Evolutionary conservation across 2,329 filamentous ascomycete genomes (phyloP), one percentile per base, ranked within the genome.

Genomic region (Fusarium goolgardi): DNA sequence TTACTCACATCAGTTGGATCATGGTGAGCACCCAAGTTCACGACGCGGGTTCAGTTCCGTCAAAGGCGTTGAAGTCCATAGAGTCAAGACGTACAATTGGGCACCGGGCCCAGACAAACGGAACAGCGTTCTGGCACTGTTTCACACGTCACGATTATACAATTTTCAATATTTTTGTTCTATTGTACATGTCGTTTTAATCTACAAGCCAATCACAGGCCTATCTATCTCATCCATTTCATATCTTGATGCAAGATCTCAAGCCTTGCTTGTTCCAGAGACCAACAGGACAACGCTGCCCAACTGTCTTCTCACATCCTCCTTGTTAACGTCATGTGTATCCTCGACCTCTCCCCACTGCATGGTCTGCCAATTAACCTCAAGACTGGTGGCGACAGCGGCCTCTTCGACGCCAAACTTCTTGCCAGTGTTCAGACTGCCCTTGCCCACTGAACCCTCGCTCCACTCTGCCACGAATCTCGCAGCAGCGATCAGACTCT

Each of bases 321-420:
- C 95, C 78, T 90, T 92, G 74, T 97, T 91, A 1, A 99, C 96
- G 82, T 99, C 96, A 80, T 99, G 96, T 29, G 94, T 97, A 79
- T 99, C 94, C 78, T 99, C 96, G 1, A 99, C 96, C 83, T 97
- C 94, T 11, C 96, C 96, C 95, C 96, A 98, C 79, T 91, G 90
- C 29, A 86, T 83, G 1, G 90, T 96, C 85, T 99, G 96, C 90
- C 93, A 97, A 67, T 88, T 85, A 18, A 97, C 93, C 82, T 99
- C 96, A 41, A 96, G 78, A 73, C 87, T 97, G 8, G 91, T 89
- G 16, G 91, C 90, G 73, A 86, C 84, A 0, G 92, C 90, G 1
- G 94, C 95, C 76, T 97, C 89, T 73, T 97, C 91, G 15, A 96
- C 89, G 0, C 92, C 91, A 76, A 96, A 97, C 57, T 64, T 72